Evolutionary conservation across 805 yeast species (phyloP).

Genomic region (Lipomyces mesembrius): DNA sequence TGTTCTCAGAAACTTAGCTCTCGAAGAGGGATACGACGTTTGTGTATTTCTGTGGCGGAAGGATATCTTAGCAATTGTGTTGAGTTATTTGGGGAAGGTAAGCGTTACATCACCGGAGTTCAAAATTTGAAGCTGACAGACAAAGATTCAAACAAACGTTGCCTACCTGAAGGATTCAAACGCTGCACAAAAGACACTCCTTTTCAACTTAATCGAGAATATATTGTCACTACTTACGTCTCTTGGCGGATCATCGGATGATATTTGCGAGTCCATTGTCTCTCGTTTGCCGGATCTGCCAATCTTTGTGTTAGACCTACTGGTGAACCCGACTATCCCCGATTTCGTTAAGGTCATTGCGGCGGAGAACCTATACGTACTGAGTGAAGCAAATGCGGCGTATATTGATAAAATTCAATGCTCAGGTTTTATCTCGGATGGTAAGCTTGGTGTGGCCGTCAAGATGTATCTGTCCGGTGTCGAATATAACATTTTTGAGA

Average conservation of each 20-base stretch:
- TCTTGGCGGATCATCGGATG: slow-evolving; percentile 46
- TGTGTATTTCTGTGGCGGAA: slow-evolving; percentile 76
- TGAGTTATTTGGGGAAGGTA: slow-evolving; percentile 24
- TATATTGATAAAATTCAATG: slow-evolving; percentile 27
- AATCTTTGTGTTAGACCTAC: slow-evolving; percentile 23
- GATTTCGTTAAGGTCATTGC: slow-evolving; percentile 37
- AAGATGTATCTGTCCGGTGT: slow-evolving; percentile 31
- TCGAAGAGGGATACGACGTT: slow-evolving; percentile 88
- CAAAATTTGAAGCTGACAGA: slow-evolving; percentile 9
- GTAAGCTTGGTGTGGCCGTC: slow-evolving; percentile 12
- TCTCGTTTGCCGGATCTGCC: slow-evolving; percentile 39
- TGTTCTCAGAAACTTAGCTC: slow-evolving; percentile 72
- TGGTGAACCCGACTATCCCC: slow-evolving; percentile 21
- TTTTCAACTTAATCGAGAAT: slow-evolving; percentile 74
- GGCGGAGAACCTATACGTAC: slow-evolving; percentile 43
- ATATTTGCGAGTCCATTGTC: slow-evolving; percentile 44
- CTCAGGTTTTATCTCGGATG: slow-evolving; percentile 9
- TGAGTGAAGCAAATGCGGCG: slow-evolving; percentile 42
- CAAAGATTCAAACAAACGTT: background rate
- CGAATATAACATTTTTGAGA: slow-evolving; percentile 27
- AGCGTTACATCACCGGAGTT: background rate
- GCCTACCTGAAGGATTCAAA: background rate
- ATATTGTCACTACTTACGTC: slow-evolving; percentile 69
- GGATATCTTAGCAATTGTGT: slow-evolving; percentile 65
- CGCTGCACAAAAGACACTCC: slow-evolving; percentile 51